A percentile compares a stretch with the other conserved stretches of the same genome.
These are phyloP conservation scores for Albophoma yamanashiensis DNA, from an alignment of 2,329 filamentous ascomycete genomes.

Conservation along the genomic window DNA sequence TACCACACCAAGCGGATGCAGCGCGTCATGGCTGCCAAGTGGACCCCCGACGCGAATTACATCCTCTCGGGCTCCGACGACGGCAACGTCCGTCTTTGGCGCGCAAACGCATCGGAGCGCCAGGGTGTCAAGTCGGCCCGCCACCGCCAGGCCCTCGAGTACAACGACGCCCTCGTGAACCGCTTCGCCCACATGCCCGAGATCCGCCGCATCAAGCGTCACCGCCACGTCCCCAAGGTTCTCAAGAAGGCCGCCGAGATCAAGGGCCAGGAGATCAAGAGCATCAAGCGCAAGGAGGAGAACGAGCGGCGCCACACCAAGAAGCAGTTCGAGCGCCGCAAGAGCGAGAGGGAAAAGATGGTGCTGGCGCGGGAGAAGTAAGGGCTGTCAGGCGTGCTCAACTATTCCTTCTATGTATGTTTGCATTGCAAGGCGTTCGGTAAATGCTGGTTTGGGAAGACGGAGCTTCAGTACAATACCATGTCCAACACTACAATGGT, in stretches of 20 bases:
- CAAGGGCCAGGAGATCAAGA: slow-evolving; percentile 78
- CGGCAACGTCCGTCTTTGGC: slow-evolving; percentile 80
- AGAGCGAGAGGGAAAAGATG: slow-evolving; percentile 86
- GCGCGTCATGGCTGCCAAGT: slow-evolving; percentile 74
- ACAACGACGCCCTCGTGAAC: slow-evolving; percentile 74
- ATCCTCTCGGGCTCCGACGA: slow-evolving; percentile 87
- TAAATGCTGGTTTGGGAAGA: not conserved
- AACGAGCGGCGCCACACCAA: slow-evolving; percentile 87
- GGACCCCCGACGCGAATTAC: slow-evolving; percentile 84
- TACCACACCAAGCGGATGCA: slow-evolving; percentile 99
- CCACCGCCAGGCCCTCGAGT: slow-evolving; percentile 82
- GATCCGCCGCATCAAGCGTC: slow-evolving; percentile 78
- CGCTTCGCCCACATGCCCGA: slow-evolving; percentile 95
- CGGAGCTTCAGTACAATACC: not conserved
- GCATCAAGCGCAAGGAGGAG: slow-evolving; percentile 84
- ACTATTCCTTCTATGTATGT: not conserved
- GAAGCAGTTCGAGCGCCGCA: slow-evolving; percentile 65
- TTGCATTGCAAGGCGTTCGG: not conserved
- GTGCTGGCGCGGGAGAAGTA: slow-evolving; percentile 57
- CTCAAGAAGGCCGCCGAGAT: slow-evolving; percentile 96
- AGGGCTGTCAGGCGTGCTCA: not conserved
- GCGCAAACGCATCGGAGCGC: slow-evolving; percentile 71
- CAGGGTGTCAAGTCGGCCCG: slow-evolving; percentile 77
- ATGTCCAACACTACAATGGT: not conserved
- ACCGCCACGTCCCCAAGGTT: slow-evolving; percentile 83